phyloP scores from a whole-genome alignment of 2,329 filamentous ascomycete species.

The Pseudogymnoascus verrucosus region DNA sequence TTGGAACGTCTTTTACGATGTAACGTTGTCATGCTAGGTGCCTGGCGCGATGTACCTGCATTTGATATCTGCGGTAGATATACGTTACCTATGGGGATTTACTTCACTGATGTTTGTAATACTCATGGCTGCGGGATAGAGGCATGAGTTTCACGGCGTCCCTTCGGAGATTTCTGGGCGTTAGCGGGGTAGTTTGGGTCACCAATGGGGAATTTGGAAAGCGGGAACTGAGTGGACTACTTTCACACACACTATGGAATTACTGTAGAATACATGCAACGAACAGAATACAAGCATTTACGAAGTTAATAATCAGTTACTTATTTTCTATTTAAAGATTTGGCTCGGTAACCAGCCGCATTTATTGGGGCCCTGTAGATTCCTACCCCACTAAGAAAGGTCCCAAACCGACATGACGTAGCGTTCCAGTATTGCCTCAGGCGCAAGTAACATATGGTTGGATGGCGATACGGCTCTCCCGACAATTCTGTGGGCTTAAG shows the following conservation, averaged over 20 bases:
- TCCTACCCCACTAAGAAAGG: conserved; percentile 6
- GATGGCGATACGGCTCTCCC: neutral
- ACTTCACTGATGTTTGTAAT: neutral
- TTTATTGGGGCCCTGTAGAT: neutral
- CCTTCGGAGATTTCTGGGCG: neutral
- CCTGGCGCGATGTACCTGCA: conserved; percentile 1
- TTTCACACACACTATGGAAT: neutral
- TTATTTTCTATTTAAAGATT: conserved; percentile 3
- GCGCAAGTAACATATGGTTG: conserved; percentile 1
- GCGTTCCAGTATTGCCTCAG: conserved; percentile 1
- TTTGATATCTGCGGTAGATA: neutral
- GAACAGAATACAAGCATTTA: neutral
- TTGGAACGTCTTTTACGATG: conserved; percentile 10
- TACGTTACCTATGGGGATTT: neutral
- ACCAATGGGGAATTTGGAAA: neutral
- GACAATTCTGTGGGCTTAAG: neutral
- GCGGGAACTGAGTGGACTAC: neutral
- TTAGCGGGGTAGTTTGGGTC: neutral
- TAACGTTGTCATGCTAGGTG: neutral
- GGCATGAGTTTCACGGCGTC: neutral
- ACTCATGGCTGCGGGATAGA: conserved; percentile 1
- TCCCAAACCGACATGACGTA: neutral
- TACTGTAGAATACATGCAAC: neutral
- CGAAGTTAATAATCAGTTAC: neutral
- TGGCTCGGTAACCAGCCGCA: neutral